Base-by-base conservation (phyloP, 2,329 filamentous ascomycete species). In the Claviceps digitariae region DNA sequence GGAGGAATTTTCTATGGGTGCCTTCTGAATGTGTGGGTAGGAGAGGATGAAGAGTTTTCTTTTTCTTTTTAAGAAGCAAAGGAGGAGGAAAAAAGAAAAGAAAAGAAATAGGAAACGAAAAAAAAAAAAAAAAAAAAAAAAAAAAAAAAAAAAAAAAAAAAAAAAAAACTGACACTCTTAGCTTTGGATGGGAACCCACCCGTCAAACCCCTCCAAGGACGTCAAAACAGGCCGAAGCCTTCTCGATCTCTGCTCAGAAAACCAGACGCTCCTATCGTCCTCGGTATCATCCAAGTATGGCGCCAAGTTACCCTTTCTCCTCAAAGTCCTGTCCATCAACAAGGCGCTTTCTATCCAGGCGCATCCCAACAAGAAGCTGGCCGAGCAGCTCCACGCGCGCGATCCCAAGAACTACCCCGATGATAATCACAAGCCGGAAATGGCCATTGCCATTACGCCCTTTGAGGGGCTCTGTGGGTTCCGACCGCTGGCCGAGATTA, bases 141-240 rank as follows among this genome's bases (percentile, higher is more conserved):
- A n/a, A n/a, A n/a, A n/a, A n/a, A n/a, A n/a, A n/a, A n/a, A n/a
- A n/a, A n/a, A n/a, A n/a, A n/a, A n/a, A n/a, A n/a, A 1, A 36
- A 15, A 36, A 13, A 4, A 36, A 36, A 25, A 45, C 23, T 45
- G 8, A 45, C 23, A 12, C 0, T 25, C n/a, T 9, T 29, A 96
- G 90, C 75, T 98, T 63, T 98, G 93, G 93, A 98, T 98, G 93
- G 93, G 93, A 64, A 96, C 91, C 1, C 93, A 98, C 64, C 90
- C 91, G 46, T 95, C 89, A 47, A 90, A 96, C 63, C 93, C 93
- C 20, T 97, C 93, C 55, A 94, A 86, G 68, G 90, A 97, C 65
- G 68, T 95, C 59, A 74, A 78, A 49, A 95, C 93, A 29, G 85
- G 90, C 67, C 86, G 89, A 52, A 86, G 86, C 2, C 80, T 98